These are phyloP conservation scores for Microsporum canis DNA, from an alignment of 2,329 filamentous ascomycete genomes.

Conservation along the genomic window DNA sequence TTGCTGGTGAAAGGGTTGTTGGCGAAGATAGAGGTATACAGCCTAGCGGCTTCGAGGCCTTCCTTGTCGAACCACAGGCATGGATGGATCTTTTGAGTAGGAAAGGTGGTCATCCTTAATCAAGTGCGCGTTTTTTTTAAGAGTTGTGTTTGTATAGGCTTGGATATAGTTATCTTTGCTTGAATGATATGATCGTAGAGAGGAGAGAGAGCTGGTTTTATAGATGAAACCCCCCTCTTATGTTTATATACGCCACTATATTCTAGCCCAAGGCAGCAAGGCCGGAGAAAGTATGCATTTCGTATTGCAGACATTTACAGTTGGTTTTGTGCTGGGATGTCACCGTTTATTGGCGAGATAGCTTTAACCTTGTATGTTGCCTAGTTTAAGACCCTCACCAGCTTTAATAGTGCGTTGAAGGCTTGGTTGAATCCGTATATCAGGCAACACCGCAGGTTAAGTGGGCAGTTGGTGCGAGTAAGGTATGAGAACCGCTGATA, in stretches of 20 bases:
- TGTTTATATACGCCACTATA: background rate
- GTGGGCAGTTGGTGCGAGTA: background rate
- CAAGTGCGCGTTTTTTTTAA: background rate
- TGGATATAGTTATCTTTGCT: background rate
- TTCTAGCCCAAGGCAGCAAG: background rate
- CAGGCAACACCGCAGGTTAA: background rate
- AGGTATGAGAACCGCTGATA: no score
- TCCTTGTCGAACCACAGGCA: slow-evolving; percentile 20
- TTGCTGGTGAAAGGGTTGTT: background rate
- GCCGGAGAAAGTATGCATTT: background rate
- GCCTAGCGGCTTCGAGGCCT: slow-evolving; percentile 18
- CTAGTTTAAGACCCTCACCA: background rate
- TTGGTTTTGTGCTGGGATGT: no score
- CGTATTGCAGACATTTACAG: background rate
- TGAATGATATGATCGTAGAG: background rate
- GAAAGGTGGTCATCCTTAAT: background rate
- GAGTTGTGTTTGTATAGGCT: background rate
- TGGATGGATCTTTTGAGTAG: slow-evolving; percentile 13
- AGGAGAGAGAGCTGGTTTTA: background rate
- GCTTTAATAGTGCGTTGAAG: background rate
- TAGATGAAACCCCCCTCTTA: background rate
- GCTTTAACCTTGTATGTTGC: background rate
- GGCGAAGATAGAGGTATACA: slow-evolving; percentile 18
- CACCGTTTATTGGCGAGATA: background rate
- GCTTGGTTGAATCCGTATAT: background rate